Percentiles rank a stretch among this genome's conserved stretches.
These are phyloP conservation scores for Blastobotrys illinoisensis DNA, from an alignment of 1,139 yeast species.

Conservation along the genomic window DNA sequence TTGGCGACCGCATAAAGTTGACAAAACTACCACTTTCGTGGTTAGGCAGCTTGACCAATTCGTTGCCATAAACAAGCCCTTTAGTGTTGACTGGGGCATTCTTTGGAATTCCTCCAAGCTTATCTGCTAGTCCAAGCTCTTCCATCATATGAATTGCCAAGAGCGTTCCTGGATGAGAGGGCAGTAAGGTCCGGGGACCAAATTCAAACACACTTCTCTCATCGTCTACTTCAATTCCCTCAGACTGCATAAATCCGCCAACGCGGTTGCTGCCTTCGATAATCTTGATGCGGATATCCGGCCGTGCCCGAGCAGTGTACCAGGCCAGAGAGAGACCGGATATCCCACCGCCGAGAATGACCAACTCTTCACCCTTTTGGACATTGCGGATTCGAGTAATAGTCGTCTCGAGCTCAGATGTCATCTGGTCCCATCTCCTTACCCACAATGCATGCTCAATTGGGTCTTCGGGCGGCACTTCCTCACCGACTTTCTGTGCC, in stretches of 20 bases:
- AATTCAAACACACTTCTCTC: conserved; percentile 30
- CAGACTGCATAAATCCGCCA: conserved; percentile 80
- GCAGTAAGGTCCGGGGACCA: conserved; percentile 41
- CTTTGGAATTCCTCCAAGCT: conserved; percentile 45
- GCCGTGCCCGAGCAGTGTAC: conserved; percentile 58
- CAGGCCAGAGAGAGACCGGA: conserved; percentile 80
- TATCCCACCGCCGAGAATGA: conserved; percentile 75
- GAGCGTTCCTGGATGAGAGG: conserved; percentile 33
- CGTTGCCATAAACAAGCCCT: conserved; percentile 43
- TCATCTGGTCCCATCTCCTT: conserved; percentile 18
- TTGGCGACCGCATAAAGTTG: conserved; percentile 28
- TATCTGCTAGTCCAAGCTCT: conserved; percentile 39
- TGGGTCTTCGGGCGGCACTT: conserved; percentile 5
- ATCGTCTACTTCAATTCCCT: conserved; percentile 8
- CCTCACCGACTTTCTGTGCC: background rate
- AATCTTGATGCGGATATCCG: conserved; percentile 57
- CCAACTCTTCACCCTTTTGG: conserved; percentile 24
- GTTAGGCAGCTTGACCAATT: conserved; percentile 31
- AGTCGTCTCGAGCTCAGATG: conserved; percentile 24
- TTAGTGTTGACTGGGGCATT: conserved; percentile 53
- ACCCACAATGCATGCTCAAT: conserved; percentile 14
- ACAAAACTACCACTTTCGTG: conserved; percentile 19
- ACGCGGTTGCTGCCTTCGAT: conserved; percentile 49
- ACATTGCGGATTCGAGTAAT: conserved; percentile 27
- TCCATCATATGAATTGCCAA: conserved; percentile 34